Evolutionary conservation across 2,329 filamentous ascomycete species (phyloP).

Genomic region (Elsinoe australis): DNA sequence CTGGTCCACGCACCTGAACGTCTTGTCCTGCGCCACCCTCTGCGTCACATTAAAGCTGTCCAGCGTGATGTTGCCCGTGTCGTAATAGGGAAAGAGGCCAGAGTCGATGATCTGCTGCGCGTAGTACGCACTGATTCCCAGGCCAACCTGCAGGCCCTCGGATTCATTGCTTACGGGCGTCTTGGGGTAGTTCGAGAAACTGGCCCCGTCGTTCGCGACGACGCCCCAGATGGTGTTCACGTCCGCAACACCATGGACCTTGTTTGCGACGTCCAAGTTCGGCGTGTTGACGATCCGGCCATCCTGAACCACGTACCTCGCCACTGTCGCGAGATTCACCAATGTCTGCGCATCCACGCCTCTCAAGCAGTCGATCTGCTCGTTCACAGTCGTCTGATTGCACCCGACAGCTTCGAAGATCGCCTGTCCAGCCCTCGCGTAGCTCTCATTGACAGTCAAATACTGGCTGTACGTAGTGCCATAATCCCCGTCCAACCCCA

Average conservation of each 20-base stretch:
- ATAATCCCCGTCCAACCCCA: slow-evolving; percentile 50
- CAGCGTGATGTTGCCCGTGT: slow-evolving; percentile 45
- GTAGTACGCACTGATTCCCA: slow-evolving; percentile 38
- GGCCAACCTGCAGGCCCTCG: slow-evolving; percentile 39
- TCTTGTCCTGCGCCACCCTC: slow-evolving; percentile 50
- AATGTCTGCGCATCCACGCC: slow-evolving; percentile 39
- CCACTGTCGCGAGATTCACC: slow-evolving; percentile 35
- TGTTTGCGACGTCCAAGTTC: slow-evolving; percentile 39
- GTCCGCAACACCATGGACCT: slow-evolving; percentile 40
- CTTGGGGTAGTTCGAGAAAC: slow-evolving; percentile 45
- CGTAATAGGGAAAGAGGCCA: slow-evolving; percentile 45
- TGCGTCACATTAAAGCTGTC: slow-evolving; percentile 50
- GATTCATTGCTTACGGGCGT: slow-evolving; percentile 36
- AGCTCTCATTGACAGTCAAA: slow-evolving; percentile 48
- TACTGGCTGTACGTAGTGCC: slow-evolving; percentile 53
- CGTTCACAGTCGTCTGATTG: slow-evolving; percentile 37
- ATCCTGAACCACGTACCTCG: slow-evolving; percentile 52
- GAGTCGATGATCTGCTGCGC: slow-evolving; percentile 38
- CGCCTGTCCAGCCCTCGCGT: slow-evolving; percentile 42
- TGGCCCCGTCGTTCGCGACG: slow-evolving; percentile 49
- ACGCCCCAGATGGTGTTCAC: slow-evolving; percentile 51
- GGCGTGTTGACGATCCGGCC: slow-evolving; percentile 48
- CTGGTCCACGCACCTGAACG: slow-evolving; percentile 54
- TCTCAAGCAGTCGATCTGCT: slow-evolving; percentile 49
- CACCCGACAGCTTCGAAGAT: slow-evolving; percentile 49